These are phyloP conservation scores for Solanum acaule DNA, from an alignment of 257 asterid species.

Conservation along the genomic window DNA sequence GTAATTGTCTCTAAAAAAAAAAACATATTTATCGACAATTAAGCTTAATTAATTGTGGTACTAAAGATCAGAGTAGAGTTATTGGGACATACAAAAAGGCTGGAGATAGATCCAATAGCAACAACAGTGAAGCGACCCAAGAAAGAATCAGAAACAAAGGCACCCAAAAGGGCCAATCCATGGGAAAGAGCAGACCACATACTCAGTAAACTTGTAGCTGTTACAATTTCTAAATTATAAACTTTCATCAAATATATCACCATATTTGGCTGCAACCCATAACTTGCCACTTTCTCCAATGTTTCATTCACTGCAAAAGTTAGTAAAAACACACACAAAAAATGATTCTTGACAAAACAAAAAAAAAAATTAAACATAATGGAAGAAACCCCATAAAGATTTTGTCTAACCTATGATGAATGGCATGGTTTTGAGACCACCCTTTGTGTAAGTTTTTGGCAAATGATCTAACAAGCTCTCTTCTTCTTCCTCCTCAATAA, in stretches of 20 bases:
- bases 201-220: neutral
- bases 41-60: too few species aligned
- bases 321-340: neutral
- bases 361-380: neutral
- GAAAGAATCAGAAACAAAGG: neutral
- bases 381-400: neutral
- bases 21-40: too few species aligned
- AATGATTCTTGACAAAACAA: neutral
- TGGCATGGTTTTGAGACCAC: neutral
- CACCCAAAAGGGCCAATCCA: conserved; percentile 2
- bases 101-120: neutral
- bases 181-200: neutral
- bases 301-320: neutral
- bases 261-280: neutral
- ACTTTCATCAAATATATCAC: neutral
- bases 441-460: neutral
- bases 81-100: neutral
- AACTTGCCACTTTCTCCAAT: neutral
- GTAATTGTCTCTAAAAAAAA: too few species aligned
- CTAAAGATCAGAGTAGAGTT: too few species aligned
- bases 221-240: neutral
- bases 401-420: neutral
- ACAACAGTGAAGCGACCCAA: neutral
- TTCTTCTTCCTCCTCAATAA: neutral
- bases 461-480: neutral